Conservation (phyloP, 129 eudicot species). For the Flaveria trinervia region DNA sequence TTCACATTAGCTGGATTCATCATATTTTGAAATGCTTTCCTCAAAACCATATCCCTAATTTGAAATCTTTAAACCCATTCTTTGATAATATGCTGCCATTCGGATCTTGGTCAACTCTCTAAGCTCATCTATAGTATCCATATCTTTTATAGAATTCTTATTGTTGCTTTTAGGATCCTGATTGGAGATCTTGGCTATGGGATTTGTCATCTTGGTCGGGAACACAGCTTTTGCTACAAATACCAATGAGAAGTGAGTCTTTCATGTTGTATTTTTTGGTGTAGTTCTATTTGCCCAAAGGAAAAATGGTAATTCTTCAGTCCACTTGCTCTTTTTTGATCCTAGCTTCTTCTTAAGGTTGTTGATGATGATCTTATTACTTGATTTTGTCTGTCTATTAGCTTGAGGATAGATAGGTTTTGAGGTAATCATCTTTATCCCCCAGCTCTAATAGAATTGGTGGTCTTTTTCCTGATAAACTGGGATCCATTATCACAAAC, state of each 20-base stretch:
- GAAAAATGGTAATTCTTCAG: neutral
- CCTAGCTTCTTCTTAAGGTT: neutral
- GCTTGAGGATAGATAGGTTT: neutral
- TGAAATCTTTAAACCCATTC: neutral
- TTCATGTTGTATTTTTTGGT: too few species aligned
- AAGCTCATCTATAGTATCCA: neutral
- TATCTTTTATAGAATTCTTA: neutral
- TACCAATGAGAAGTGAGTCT: too few species aligned
- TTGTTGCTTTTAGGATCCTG: neutral
- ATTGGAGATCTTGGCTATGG: neutral
- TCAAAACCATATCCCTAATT: neutral
- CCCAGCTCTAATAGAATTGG: neutral
- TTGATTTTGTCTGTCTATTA: neutral
- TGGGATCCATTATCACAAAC: neutral
- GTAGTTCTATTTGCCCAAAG: too few species aligned
- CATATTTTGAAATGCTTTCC: neutral
- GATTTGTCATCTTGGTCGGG: neutral
- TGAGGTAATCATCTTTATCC: neutral
- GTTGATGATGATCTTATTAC: neutral
- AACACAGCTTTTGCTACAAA: neutral
- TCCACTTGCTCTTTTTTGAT: too few species aligned
- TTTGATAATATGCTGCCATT: neutral
- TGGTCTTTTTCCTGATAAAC: neutral
- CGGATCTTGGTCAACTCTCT: neutral
- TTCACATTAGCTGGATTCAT: neutral